Evolutionary conservation across 2,329 filamentous ascomycete genomes (phyloP).

Genomic region (Periconia digitata): DNA sequence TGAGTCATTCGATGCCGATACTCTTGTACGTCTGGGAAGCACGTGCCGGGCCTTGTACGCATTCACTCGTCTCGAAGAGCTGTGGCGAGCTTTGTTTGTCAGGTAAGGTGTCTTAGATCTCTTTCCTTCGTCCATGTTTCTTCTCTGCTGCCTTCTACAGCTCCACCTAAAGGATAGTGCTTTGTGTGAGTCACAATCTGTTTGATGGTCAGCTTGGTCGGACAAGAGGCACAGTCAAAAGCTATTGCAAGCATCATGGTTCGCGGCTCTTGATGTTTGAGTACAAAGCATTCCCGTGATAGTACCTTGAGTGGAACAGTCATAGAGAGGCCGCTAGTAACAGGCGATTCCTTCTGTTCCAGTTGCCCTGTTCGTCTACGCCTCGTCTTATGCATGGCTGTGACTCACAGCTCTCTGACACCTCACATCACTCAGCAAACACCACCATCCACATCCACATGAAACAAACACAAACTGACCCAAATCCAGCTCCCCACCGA

Average conservation of each 20-base stretch:
- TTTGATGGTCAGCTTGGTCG: background rate
- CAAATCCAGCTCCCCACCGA: slow-evolving; percentile 44
- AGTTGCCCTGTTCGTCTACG: background rate
- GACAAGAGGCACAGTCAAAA: background rate
- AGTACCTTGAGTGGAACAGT: background rate
- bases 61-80: slow-evolving; percentile 78
- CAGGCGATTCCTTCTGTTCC: slow-evolving; percentile 4
- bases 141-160: background rate
- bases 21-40: slow-evolving; percentile 67
- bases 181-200: background rate
- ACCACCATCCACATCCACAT: slow-evolving; percentile 2
- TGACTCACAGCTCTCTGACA: slow-evolving; percentile 14
- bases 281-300: background rate
- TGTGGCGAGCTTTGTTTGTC: slow-evolving; percentile 86
- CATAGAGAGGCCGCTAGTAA: background rate
- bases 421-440: background rate
- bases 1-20: slow-evolving; percentile 68
- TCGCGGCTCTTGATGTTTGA: no score
- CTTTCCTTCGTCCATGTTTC: background rate
- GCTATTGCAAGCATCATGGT: background rate
- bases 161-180: background rate
- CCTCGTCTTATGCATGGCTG: slow-evolving; percentile 1
- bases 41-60: slow-evolving; percentile 87
- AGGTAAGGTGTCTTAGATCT: slow-evolving; percentile 60
- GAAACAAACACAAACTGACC: slow-evolving; percentile 11